Evolutionary conservation across 106 monocot genomes (phyloP).

Genomic region (Acorus calamus): DNA sequence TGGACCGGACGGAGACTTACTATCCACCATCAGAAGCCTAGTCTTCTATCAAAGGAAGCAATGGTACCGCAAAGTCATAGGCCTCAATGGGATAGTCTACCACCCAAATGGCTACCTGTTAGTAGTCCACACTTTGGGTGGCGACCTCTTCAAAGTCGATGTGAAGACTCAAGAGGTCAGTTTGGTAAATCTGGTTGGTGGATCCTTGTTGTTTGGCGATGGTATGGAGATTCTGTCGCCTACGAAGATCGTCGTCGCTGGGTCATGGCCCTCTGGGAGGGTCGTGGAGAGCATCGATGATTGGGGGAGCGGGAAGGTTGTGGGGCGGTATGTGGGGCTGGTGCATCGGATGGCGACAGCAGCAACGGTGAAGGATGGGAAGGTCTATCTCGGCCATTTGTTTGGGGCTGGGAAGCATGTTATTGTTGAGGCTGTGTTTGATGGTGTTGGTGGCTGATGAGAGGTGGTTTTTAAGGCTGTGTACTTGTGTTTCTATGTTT

Average conservation of each 20-base stretch:
- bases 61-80: slow-evolving; percentile 40
- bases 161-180: not conserved
- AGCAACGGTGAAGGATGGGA: slow-evolving; percentile 72
- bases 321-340: slow-evolving; percentile 28
- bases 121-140: slow-evolving; percentile 64
- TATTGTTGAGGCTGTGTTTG: slow-evolving; percentile 53
- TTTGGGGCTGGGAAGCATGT: slow-evolving; percentile 63
- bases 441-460: too few relatives aligned
- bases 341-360: slow-evolving; percentile 62
- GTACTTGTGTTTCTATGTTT: too few relatives aligned
- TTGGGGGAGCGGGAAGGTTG: too few relatives aligned
- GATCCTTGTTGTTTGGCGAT: slow-evolving; percentile 57
- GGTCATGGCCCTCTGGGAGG: slow-evolving; percentile 17
- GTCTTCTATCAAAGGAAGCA: slow-evolving; percentile 31
- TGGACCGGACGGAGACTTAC: slow-evolving; percentile 34
- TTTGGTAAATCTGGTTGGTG: slow-evolving; percentile 37
- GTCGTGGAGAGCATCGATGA: too few relatives aligned
- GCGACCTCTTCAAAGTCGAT: slow-evolving; percentile 64
- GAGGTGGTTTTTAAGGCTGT: too few relatives aligned
- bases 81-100: slow-evolving; percentile 79
- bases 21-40: slow-evolving; percentile 42
- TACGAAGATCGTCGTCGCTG: slow-evolving; percentile 50
- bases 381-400: slow-evolving; percentile 59
- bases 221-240: slow-evolving; percentile 69
- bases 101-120: slow-evolving; percentile 80